A percentile compares a stretch with the other conserved stretches of the same genome.
Evolutionary conservation across 2,329 filamentous ascomycete genomes (phyloP).

Genomic region (Paramyrothecium roridum): DNA sequence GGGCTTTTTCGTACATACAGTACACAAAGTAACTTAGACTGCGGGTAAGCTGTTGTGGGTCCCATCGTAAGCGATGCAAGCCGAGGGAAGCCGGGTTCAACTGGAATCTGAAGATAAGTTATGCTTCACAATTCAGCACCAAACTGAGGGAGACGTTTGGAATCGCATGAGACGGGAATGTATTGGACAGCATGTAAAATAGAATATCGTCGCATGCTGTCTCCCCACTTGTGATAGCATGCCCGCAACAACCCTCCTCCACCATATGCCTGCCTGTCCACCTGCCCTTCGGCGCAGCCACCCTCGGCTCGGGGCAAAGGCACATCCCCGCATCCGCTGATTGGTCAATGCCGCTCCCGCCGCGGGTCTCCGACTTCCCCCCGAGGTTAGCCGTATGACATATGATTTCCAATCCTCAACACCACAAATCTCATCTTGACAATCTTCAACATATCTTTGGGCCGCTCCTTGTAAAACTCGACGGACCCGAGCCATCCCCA

Average conservation of each 20-base stretch:
- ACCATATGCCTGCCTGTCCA: too few relatives aligned
- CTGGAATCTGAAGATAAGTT: too few relatives aligned
- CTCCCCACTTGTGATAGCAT: too few relatives aligned
- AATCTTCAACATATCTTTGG: not conserved
- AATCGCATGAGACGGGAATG: not conserved
- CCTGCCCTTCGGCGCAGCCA: conserved; percentile 11
- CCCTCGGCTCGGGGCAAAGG: conserved; percentile 13
- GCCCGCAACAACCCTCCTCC: not conserved
- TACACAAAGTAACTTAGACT: too few relatives aligned
- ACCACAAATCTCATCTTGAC: not conserved
- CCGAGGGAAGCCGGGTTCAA: conserved; percentile 27
- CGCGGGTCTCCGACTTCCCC: not conserved
- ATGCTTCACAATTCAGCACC: too few relatives aligned
- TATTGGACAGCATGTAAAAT: not conserved
- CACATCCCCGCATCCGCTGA: conserved; percentile 10
- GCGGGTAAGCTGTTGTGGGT: too few relatives aligned
- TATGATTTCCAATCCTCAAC: conserved; percentile 5
- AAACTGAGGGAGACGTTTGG: too few relatives aligned
- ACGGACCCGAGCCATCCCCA: not conserved
- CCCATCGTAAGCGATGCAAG: conserved; percentile 13
- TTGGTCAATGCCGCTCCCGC: conserved; percentile 23
- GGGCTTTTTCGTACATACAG: not conserved
- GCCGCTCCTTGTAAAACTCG: not conserved
- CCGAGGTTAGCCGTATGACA: not conserved
- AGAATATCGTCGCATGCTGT: not conserved